Evolutionary conservation across 805 yeast species (phyloP).

Genomic region (Yarrowia phangngaensis): DNA sequence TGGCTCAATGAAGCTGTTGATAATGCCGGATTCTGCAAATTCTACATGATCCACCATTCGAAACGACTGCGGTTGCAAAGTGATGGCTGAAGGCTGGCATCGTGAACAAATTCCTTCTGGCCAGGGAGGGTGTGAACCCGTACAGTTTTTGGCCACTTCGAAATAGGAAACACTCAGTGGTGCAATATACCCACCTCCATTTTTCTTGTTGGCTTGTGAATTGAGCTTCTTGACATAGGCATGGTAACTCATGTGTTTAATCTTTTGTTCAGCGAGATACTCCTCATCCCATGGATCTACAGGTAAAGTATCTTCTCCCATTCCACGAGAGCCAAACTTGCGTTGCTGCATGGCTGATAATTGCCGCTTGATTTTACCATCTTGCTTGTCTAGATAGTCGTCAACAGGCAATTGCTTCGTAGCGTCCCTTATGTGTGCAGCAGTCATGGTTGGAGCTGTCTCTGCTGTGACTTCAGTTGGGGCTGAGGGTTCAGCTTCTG

Average conservation of each 20-base stretch:
- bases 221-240: constrained; percentile 72
- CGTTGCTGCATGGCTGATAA: constrained; percentile 51
- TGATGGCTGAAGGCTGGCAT: constrained; percentile 94
- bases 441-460: constrained; percentile 28
- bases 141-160: constrained; percentile 57
- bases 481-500: constrained; percentile 27
- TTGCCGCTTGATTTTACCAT: constrained; percentile 69
- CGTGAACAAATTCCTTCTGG: constrained; percentile 92
- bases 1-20: constrained; percentile 79
- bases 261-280: constrained; percentile 67
- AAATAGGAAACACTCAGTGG: constrained; percentile 74
- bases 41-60: constrained; percentile 98
- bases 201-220: constrained; percentile 57
- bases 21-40: constrained; percentile 65
- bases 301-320: constrained; percentile 97
- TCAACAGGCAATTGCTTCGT: constrained; percentile 65
- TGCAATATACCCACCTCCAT: constrained; percentile 54
- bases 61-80: constrained; percentile 81
- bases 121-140: constrained; percentile 86
- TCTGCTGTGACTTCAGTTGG: constrained; percentile 29
- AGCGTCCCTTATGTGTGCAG: constrained; percentile 31
- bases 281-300: constrained; percentile 89
- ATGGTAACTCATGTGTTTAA: constrained; percentile 86
- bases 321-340: constrained; percentile 68
- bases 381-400: constrained; percentile 54